Evolutionary conservation across 345 rosid species (phyloP).

Genomic region (Camelina hispida): DNA sequence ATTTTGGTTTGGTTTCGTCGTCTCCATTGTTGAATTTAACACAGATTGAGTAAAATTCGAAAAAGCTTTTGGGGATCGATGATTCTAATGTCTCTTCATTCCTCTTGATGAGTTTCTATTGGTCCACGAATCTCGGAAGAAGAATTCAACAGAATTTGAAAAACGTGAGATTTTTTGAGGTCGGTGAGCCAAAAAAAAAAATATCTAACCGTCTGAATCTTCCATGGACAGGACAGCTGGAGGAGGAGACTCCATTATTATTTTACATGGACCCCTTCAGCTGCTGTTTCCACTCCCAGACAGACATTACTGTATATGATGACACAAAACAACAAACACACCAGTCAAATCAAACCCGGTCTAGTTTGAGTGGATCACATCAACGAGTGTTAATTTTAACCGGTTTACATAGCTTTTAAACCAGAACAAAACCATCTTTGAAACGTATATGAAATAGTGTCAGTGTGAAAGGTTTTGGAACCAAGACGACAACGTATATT

Average conservation of each 20-base stretch:
- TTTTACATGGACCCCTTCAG: conserved; percentile 17
- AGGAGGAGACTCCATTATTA: conserved; percentile 28
- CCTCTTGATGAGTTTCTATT: not conserved
- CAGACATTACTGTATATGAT: not conserved
- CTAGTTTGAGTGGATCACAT: not conserved
- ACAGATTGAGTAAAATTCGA: not conserved
- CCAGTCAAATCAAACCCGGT: conserved; percentile 19
- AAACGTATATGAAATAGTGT: not conserved
- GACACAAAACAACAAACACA: not conserved
- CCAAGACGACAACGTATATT: not conserved
- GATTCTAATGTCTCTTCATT: conserved; percentile 27
- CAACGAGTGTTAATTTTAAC: not conserved
- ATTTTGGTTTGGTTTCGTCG: conserved; percentile 43
- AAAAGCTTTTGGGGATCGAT: not conserved
- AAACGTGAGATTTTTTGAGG: not conserved
- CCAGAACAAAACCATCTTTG: not conserved
- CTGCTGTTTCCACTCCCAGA: not conserved
- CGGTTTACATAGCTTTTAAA: conserved; percentile 13
- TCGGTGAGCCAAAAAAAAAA: conserved; percentile 1
- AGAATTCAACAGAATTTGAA: not conserved
- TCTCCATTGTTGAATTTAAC: conserved; percentile 32
- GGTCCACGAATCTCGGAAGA: not conserved
- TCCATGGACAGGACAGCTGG: conserved; percentile 1
- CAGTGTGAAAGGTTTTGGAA: not conserved
- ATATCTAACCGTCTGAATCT: conserved; percentile 21